These are phyloP conservation scores for Trichoderma hamatum DNA, from an alignment of 2,329 filamentous ascomycete species.

Conservation along the genomic window DNA sequence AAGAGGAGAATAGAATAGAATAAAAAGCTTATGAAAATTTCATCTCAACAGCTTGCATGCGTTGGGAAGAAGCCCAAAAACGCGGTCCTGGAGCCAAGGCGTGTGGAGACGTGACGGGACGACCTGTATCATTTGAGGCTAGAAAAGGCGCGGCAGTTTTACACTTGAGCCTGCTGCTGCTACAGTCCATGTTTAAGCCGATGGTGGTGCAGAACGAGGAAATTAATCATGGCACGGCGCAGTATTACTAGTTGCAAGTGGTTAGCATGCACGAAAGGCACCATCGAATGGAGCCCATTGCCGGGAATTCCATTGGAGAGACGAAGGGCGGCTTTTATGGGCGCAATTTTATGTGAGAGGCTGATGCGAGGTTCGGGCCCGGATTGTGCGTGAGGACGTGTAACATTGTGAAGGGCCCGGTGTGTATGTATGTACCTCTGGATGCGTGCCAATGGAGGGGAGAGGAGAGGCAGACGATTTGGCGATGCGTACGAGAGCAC, in stretches of 20 bases:
- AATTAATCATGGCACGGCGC: not conserved
- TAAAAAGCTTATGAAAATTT: constrained; percentile 7
- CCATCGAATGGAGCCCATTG: not conserved
- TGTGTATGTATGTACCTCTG: no score
- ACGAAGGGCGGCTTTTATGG: not conserved
- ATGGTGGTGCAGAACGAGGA: not conserved
- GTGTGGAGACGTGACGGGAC: constrained; percentile 27
- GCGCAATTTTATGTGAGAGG: not conserved
- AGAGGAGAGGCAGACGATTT: not conserved
- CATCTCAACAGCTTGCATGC: constrained; percentile 18
- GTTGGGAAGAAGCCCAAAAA: not conserved
- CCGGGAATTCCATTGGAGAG: not conserved
- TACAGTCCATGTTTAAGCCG: not conserved
- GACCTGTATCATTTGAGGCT: constrained; percentile 7
- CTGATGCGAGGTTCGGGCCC: not conserved
- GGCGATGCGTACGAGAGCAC: not conserved
- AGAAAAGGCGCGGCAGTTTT: constrained; percentile 13
- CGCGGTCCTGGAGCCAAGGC: constrained; percentile 20
- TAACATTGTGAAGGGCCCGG: not conserved
- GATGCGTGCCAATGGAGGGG: no score
- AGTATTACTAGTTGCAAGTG: not conserved
- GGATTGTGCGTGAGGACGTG: not conserved
- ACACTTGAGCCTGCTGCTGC: not conserved
- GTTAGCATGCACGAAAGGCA: not conserved
- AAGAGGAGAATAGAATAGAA: not conserved